These are phyloP conservation scores for Diaporthe sp. DNA, from an alignment of 2,329 filamentous ascomycete species.

Conservation along the genomic window DNA sequence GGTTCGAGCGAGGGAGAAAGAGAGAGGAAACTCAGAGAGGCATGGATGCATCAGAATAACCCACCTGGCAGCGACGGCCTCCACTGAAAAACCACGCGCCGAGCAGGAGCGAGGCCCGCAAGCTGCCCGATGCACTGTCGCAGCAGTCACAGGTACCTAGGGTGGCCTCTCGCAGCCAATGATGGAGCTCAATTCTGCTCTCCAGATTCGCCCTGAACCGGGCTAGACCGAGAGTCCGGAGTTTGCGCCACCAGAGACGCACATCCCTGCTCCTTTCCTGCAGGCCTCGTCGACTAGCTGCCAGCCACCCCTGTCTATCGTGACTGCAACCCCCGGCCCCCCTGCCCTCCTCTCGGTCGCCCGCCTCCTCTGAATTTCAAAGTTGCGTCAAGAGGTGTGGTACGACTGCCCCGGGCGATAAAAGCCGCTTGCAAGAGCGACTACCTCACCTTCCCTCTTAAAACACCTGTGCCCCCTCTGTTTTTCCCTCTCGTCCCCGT, in stretches of 20 bases:
- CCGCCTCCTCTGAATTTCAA: constrained; percentile 31
- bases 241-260: constrained; percentile 11
- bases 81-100: constrained; percentile 31
- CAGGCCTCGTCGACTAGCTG: constrained; percentile 31
- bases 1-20: constrained; percentile 21
- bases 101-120: constrained; percentile 27
- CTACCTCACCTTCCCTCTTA: constrained; percentile 33
- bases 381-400: constrained; percentile 28
- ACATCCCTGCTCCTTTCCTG: constrained; percentile 33
- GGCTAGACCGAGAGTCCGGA: constrained; percentile 36
- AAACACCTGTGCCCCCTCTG: constrained; percentile 23
- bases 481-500: constrained; percentile 1
- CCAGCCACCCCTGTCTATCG: constrained; percentile 37
- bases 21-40: neutral
- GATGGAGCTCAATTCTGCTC: constrained; percentile 34
- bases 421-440: constrained; percentile 24
- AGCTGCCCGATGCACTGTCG: constrained; percentile 16
- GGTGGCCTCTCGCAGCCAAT: constrained; percentile 20
- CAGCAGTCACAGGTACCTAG: constrained; percentile 24
- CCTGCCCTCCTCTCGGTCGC: constrained; percentile 7
- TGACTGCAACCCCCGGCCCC: constrained; percentile 16
- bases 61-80: constrained; percentile 35
- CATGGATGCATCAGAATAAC: neutral
- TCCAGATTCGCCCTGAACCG: constrained; percentile 35
- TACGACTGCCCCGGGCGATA: constrained; percentile 31